phyloP scores from a whole-genome alignment of 768 basidiomycete species.

The Multifurca ochricompacta region DNA sequence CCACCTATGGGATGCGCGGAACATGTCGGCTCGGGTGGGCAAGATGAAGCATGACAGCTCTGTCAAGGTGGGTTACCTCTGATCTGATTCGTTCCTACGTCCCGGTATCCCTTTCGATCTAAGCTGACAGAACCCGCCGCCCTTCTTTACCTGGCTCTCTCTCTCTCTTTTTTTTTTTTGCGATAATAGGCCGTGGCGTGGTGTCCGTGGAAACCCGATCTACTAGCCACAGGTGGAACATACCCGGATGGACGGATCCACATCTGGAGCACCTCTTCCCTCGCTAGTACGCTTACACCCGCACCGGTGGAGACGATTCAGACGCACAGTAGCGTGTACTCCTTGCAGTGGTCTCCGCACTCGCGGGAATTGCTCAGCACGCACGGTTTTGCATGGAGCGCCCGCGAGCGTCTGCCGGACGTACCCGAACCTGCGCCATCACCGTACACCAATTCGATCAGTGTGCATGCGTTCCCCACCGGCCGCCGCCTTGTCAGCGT shows the following conservation, averaged over 20 bases:
- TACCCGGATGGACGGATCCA: conserved; percentile 53
- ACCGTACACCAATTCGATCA: conserved; percentile 36
- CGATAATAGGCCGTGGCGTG: conserved; percentile 53
- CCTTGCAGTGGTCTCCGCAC: conserved; percentile 52
- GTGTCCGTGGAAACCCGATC: conserved; percentile 65
- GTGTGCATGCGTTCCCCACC: conserved; percentile 48
- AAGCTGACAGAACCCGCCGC: conserved; percentile 2
- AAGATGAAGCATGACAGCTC: conserved; percentile 38
- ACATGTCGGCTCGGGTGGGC: conserved; percentile 29
- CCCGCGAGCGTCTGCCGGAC: conserved; percentile 13
- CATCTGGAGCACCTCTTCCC: conserved; percentile 43
- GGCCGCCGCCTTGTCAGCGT: conserved; percentile 44
- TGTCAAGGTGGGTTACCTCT: conserved; percentile 32
- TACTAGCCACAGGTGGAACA: conserved; percentile 61
- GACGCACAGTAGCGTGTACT: conserved; percentile 47
- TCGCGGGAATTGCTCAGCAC: conserved; percentile 52
- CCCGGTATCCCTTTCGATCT: background rate
- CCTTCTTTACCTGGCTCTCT: no score
- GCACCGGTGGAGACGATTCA: conserved; percentile 41
- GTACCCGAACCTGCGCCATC: conserved; percentile 10
- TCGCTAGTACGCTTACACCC: conserved; percentile 34
- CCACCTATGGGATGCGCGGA: conserved; percentile 38
- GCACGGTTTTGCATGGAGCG: conserved; percentile 44
- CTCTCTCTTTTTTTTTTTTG: background rate
- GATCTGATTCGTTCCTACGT: background rate